Evolutionary conservation across 2,329 filamentous ascomycete genomes (phyloP), one percentile per base, ranked within the genome.

Genomic region (Neocucurbitaria cava): DNA sequence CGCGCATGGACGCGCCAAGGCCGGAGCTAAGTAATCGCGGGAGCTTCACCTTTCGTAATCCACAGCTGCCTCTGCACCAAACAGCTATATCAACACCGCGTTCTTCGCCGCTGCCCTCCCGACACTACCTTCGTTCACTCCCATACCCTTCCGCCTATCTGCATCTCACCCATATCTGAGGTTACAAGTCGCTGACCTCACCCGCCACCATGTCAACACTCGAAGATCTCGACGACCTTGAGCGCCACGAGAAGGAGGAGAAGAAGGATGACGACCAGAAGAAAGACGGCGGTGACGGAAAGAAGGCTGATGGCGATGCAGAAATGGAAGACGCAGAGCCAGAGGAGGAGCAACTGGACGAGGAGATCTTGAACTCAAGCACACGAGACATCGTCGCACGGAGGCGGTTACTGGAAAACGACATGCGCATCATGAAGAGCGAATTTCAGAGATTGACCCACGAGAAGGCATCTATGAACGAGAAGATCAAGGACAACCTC

Each of bases 401-500:
- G 77, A 90, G 89, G 82, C 89, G 93, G 72, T 85, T 99, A 73
- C 83, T 99, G 64, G 95, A 99, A 79, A 99, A 99, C 78, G 95
- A 99, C 79, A 90, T 95, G 71, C 87, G 95, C 71, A 98, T 99
- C 79, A 98, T 99, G 92, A 94, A 90, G 84, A 96, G 92, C 83
- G 95, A 99, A 79, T 92, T 87, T 70, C 93, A 96, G 75, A 89
- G 95, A 68, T 83, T 99, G 80, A 90, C 89, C 70, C 95, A 99
- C 72, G 95, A 99, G 81, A 96, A 96, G 81, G 87, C 89, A 45
- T 89, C 91, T 44, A 99, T 99, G 95, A 88, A 88, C 54, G 94
- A 98, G 78, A 98, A 97, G 83, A 98, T 99, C 78, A 98, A 97
- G 84, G 95, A 99, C 76, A 99, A 99, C 73, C 81, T 91, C 71